Conservation (phyloP, 805 yeast species). For the Vanderwaltozyma polyspora region DNA sequence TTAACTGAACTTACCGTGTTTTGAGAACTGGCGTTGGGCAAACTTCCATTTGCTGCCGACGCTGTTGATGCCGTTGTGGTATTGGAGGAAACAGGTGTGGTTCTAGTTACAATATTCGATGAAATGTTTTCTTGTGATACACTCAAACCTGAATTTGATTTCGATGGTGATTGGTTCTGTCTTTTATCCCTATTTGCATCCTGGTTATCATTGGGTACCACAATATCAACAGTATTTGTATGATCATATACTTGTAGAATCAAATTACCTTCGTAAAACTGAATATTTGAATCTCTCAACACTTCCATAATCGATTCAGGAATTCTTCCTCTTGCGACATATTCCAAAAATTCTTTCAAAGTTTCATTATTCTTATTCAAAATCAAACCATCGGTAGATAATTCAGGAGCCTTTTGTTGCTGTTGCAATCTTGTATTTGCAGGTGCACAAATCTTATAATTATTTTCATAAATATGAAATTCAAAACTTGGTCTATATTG, state of each 20-base stretch:
- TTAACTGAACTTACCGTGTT: no score
- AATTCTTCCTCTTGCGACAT: constrained; percentile 69
- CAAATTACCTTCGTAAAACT: constrained; percentile 81
- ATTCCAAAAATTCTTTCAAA: constrained; percentile 67
- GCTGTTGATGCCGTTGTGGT: no score
- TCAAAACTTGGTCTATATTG: constrained; percentile 71
- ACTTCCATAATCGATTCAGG: constrained; percentile 88
- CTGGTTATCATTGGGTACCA: constrained; percentile 5
- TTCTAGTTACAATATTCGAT: no score
- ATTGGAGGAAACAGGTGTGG: no score
- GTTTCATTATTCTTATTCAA: constrained; percentile 63
- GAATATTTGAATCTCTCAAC: constrained; percentile 72
- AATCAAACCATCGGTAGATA: constrained; percentile 56
- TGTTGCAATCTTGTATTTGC: constrained; percentile 26
- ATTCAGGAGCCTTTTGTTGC: constrained; percentile 27
- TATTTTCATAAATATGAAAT: constrained; percentile 84
- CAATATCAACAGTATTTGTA: constrained; percentile 35
- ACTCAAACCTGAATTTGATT: background rate
- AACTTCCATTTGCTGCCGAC: no score
- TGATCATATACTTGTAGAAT: constrained; percentile 84
- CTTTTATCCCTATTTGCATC: background rate
- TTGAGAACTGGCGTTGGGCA: no score
- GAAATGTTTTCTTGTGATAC: background rate
- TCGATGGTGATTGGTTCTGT: background rate
- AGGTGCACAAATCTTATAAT: constrained; percentile 81